Evolutionary conservation across 257 asterid species (phyloP).

Genomic region (Apocynum venetum): DNA sequence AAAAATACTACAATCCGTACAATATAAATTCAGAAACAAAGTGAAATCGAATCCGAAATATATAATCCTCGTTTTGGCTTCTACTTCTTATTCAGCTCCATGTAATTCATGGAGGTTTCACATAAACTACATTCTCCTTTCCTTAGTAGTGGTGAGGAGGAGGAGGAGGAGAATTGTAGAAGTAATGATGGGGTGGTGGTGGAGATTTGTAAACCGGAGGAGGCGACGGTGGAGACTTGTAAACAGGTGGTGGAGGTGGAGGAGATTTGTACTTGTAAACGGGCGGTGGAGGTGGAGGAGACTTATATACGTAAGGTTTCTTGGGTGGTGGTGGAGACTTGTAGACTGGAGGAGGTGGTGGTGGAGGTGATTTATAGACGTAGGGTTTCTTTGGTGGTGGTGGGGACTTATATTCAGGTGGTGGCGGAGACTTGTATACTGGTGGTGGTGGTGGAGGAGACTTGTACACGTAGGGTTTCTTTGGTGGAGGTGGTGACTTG

Average conservation of each 20-base stretch:
- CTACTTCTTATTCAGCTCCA: not conserved
- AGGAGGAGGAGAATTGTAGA: not conserved
- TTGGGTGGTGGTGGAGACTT: not conserved
- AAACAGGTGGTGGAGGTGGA: not conserved
- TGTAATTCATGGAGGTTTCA: too few species aligned
- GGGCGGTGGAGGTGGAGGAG: constrained; percentile 7
- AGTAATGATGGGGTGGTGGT: not conserved
- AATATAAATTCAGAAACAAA: not conserved
- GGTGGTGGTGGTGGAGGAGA: not conserved
- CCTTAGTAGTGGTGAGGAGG: constrained; percentile 9
- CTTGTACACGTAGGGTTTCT: not conserved
- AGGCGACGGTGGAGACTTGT: not conserved
- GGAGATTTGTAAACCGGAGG: not conserved
- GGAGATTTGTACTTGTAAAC: not conserved
- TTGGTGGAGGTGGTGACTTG: constrained; percentile 16
- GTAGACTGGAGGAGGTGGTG: constrained; percentile 8
- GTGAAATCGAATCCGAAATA: not conserved
- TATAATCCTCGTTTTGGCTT: not conserved
- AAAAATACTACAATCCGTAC: not conserved
- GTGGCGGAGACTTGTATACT: not conserved
- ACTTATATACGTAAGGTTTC: not conserved
- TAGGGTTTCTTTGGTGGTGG: too few species aligned
- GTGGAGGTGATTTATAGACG: not conserved
- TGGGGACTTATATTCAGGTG: not conserved
- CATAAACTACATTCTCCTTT: not conserved